phyloP scores from a whole-genome alignment of 2,329 filamentous ascomycete species.

The Curvularia verruculosa region DNA sequence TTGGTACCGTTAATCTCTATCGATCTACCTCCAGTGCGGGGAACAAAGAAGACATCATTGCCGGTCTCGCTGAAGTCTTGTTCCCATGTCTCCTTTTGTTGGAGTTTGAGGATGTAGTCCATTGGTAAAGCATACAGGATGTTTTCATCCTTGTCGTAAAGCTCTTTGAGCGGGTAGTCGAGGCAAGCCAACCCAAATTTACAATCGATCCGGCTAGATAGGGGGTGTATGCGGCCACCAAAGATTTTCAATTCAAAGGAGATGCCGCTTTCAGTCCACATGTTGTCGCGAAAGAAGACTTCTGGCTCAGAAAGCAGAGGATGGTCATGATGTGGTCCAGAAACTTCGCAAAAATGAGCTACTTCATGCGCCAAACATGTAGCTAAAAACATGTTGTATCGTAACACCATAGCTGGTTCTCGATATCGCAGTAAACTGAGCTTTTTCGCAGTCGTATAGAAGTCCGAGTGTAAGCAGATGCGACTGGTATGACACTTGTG shows the following conservation, averaged over 20 bases:
- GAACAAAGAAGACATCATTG: slow-evolving; percentile 43
- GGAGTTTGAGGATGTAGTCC: slow-evolving; percentile 48
- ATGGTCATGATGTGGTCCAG: slow-evolving; percentile 46
- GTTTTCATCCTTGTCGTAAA: slow-evolving; percentile 48
- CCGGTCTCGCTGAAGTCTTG: slow-evolving; percentile 37
- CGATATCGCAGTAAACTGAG: slow-evolving; percentile 45
- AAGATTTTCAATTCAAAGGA: slow-evolving; percentile 50
- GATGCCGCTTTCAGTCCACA: slow-evolving; percentile 49
- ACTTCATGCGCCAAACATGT: slow-evolving; percentile 49
- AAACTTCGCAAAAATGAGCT: slow-evolving; percentile 50
- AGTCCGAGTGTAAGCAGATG: slow-evolving; percentile 50
- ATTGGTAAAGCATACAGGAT: slow-evolving; percentile 48
- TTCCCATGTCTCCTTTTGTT: slow-evolving; percentile 49
- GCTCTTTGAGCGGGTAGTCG: slow-evolving; percentile 44
- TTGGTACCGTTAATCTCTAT: slow-evolving; percentile 49
- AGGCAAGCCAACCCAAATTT: slow-evolving; percentile 47
- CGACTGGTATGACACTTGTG: slow-evolving; percentile 46
- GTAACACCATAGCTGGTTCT: slow-evolving; percentile 49
- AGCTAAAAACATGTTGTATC: slow-evolving; percentile 50
- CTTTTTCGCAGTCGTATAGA: slow-evolving; percentile 50
- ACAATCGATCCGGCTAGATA: slow-evolving; percentile 48
- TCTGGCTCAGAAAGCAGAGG: slow-evolving; percentile 45
- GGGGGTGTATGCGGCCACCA: slow-evolving; percentile 48
- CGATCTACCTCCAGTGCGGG: slow-evolving; percentile 46
- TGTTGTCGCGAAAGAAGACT: slow-evolving; percentile 49